phyloP scores from a whole-genome alignment of 805 yeast genomes.

The Cyberlindnera suaveolens region DNA sequence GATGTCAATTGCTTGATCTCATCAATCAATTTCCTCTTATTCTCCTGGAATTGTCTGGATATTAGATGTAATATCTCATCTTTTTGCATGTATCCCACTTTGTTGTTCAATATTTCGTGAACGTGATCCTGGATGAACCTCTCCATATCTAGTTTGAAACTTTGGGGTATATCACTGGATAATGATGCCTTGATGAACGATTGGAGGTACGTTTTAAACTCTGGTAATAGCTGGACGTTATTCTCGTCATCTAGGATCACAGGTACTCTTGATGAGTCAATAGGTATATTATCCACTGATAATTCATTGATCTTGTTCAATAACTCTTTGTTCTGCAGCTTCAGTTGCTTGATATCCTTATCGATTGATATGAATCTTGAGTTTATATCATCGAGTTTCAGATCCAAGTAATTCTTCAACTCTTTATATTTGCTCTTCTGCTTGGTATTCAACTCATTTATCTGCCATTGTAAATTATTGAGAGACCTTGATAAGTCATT shows the following conservation, averaged over 20 bases:
- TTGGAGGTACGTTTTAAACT: conserved; percentile 16
- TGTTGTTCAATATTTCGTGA: conserved; percentile 11
- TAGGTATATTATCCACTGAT: conserved; percentile 4
- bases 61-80: conserved; percentile 19
- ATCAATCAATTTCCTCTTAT: conserved; percentile 14
- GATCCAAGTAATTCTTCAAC: conserved; percentile 15
- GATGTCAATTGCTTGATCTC: conserved; percentile 15
- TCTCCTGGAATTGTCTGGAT: conserved; percentile 18
- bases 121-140: conserved; percentile 13
- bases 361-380: conserved; percentile 9
- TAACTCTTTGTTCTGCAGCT: conserved; percentile 6
- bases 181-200: conserved; percentile 5
- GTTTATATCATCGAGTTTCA: conserved; percentile 13
- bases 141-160: conserved; percentile 13
- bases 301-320: conserved; percentile 7
- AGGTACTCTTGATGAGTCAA: conserved; percentile 11
- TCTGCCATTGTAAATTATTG: conserved; percentile 19
- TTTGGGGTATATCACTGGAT: background rate
- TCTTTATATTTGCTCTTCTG: conserved; percentile 16
- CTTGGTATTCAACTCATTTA: conserved; percentile 18
- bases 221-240: conserved; percentile 19
- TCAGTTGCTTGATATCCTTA: conserved; percentile 1
- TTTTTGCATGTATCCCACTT: conserved; percentile 17
- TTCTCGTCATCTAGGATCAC: conserved; percentile 13
- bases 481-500: conserved; percentile 19